A percentile compares a stretch with the other conserved stretches of the same genome.
These are phyloP conservation scores for Phtheirospermum japonicum DNA, from an alignment of 257 asterid species.

Conservation along the genomic window DNA sequence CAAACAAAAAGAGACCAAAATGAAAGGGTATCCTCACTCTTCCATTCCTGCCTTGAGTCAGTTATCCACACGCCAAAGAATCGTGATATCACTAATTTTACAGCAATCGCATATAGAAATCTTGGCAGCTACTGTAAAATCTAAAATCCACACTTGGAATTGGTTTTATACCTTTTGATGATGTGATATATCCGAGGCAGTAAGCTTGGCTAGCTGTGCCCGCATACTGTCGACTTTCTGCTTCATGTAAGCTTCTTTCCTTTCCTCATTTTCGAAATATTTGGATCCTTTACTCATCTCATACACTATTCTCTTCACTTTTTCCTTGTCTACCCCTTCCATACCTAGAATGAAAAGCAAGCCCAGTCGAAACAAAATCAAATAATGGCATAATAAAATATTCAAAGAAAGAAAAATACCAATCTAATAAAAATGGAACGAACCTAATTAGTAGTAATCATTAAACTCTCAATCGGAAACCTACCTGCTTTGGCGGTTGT, in stretches of 20 bases:
- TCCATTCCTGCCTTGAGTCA: too few species aligned
- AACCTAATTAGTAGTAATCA: conserved; percentile 15
- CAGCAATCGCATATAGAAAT: background rate
- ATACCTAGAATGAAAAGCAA: conserved; percentile 55
- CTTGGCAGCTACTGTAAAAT: background rate
- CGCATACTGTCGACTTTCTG: conserved; percentile 73
- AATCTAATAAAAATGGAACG: conserved; percentile 4
- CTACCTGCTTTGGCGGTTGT: conserved; percentile 96
- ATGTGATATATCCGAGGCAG: conserved; percentile 46
- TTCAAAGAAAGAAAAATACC: background rate
- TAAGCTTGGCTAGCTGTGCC: conserved; percentile 58
- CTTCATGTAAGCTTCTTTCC: conserved; percentile 75
- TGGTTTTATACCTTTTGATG: conserved; percentile 57
- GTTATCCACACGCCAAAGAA: too few species aligned
- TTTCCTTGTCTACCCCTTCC: conserved; percentile 99
- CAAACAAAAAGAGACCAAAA: too few species aligned
- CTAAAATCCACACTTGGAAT: conserved; percentile 9
- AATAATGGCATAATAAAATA: background rate
- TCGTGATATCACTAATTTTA: background rate
- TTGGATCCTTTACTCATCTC: conserved; percentile 99
- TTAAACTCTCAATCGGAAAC: background rate
- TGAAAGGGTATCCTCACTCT: too few species aligned
- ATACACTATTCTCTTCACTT: conserved; percentile 87
- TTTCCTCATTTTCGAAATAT: conserved; percentile 85
- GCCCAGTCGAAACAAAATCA: conserved; percentile 2